phyloP scores from a whole-genome alignment of 208 protist species.

The Leishmania mexicana region DNA sequence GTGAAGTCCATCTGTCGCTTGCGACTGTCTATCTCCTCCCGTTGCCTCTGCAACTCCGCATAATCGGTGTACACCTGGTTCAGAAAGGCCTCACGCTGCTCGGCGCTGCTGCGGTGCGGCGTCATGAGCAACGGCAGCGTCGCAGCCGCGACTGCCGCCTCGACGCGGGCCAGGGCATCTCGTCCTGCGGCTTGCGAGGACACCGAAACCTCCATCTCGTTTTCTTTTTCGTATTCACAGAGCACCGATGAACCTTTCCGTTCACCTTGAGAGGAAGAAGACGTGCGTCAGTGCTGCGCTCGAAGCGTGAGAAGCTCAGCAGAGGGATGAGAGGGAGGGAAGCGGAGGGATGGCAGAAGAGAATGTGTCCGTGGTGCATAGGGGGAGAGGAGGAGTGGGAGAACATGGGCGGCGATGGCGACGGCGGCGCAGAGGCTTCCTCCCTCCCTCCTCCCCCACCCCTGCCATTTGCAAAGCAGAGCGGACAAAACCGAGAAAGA shows the following conservation, averaged over 20 bases:
- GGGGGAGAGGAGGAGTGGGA: neutral
- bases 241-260: neutral
- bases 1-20: slow-evolving; percentile 60
- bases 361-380: neutral
- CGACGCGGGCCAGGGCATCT: slow-evolving; percentile 1
- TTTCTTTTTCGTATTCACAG: neutral
- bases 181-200: neutral
- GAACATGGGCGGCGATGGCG: neutral
- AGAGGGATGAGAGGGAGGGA: neutral
- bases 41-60: slow-evolving; percentile 63
- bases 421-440: neutral
- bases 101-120: slow-evolving; percentile 37
- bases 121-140: neutral
- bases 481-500: neutral
- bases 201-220: neutral
- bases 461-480: neutral
- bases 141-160: slow-evolving; percentile 1
- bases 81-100: slow-evolving; percentile 62
- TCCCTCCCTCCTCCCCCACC: no score
- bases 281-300: neutral
- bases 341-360: neutral
- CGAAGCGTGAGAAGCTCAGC: neutral
- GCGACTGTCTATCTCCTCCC: slow-evolving; percentile 54
- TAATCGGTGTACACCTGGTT: slow-evolving; percentile 79
- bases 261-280: no score